These are phyloP conservation scores for Diplodia corticola DNA, from an alignment of 2,329 filamentous ascomycete genomes.

Conservation along the genomic window DNA sequence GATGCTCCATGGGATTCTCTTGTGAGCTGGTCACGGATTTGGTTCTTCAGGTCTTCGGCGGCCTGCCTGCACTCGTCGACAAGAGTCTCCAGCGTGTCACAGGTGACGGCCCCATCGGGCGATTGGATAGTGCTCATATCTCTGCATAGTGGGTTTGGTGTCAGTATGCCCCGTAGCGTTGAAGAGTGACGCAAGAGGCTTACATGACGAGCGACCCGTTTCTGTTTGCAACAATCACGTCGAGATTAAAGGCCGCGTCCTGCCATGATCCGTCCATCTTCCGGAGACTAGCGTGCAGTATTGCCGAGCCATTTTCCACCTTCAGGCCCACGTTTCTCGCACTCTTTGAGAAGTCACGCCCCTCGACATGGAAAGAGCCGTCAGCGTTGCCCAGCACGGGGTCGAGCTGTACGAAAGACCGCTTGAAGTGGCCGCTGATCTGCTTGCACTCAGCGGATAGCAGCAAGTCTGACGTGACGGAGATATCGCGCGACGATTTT, in stretches of 20 bases:
- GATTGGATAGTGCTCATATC: background rate
- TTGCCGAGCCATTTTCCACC: background rate
- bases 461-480: background rate
- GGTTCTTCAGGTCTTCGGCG: background rate
- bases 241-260: background rate
- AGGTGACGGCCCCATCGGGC: background rate
- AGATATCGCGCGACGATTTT: background rate
- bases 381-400: background rate
- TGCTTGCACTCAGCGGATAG: background rate
- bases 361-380: background rate
- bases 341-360: slow-evolving; percentile 1
- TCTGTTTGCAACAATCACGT: slow-evolving; percentile 1
- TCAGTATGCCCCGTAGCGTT: background rate
- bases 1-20: background rate
- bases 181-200: background rate
- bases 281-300: background rate
- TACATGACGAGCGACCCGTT: background rate
- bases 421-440: background rate
- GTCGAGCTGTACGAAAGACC: background rate
- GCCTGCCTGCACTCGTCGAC: background rate
- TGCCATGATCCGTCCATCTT: background rate
- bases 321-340: background rate
- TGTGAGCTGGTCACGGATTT: background rate
- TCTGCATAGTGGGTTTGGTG: background rate
- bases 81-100: background rate